phyloP scores from a whole-genome alignment of 2,329 filamentous ascomycete species.

The Cordyceps javanica region DNA sequence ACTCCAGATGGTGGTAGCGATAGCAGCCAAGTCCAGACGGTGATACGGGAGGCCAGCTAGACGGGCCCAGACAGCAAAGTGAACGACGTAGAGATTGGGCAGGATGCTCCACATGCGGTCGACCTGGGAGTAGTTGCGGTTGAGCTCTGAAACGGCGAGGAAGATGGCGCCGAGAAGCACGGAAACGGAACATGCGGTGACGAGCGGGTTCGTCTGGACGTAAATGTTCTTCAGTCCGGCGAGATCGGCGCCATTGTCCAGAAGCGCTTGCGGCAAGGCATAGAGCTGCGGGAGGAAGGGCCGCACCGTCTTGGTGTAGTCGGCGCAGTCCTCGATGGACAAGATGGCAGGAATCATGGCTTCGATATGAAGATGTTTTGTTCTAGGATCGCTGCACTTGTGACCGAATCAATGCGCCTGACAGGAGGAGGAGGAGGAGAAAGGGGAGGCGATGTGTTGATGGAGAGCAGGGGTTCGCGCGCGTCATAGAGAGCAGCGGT shows the following conservation, averaged over 20 bases:
- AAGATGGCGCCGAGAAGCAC: conserved; percentile 66
- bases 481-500: conserved; percentile 9
- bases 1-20: conserved; percentile 72
- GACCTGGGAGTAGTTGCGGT: conserved; percentile 94
- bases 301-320: conserved; percentile 66
- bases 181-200: conserved; percentile 67
- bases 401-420: neutral
- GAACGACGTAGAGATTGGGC: conserved; percentile 77
- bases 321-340: conserved; percentile 66
- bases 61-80: conserved; percentile 79
- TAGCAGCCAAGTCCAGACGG: conserved; percentile 65
- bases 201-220: conserved; percentile 75
- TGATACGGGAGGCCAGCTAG: conserved; percentile 63
- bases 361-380: neutral
- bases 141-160: conserved; percentile 73
- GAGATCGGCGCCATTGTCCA: conserved; percentile 53
- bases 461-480: neutral
- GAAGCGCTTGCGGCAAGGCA: conserved; percentile 59
- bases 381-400: neutral
- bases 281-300: conserved; percentile 68
- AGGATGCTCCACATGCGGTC: conserved; percentile 89
- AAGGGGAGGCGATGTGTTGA: neutral
- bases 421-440: neutral
- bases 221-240: conserved; percentile 67
- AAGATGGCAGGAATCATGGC: conserved; percentile 68